Percentiles rank a stretch among this genome's conserved stretches.
phyloP scores from a whole-genome alignment of 2,329 filamentous ascomycete species.

The Stenocarpella maydis region DNA sequence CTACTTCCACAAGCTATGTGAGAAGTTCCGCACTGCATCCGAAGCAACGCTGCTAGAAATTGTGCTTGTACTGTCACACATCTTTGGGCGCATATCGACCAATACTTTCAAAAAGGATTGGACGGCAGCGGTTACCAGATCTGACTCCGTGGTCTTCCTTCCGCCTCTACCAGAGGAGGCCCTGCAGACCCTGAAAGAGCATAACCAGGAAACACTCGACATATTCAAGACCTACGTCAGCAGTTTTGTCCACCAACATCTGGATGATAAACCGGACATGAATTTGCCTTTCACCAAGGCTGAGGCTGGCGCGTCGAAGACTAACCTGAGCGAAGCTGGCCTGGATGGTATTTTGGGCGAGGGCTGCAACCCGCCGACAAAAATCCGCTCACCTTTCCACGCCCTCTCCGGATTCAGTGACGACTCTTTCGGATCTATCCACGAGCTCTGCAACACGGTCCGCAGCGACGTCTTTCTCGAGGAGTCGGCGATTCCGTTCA shows the following conservation, averaged over 20 bases:
- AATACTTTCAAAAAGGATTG: constrained; percentile 54
- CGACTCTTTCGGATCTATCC: constrained; percentile 65
- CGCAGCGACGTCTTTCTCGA: constrained; percentile 78
- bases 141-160: constrained; percentile 72
- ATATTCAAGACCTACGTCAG: constrained; percentile 75
- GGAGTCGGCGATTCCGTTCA: constrained; percentile 74
- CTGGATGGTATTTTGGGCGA: constrained; percentile 35
- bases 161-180: constrained; percentile 68
- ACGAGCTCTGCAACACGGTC: constrained; percentile 71
- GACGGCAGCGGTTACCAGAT: constrained; percentile 59
- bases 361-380: constrained; percentile 45
- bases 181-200: constrained; percentile 60
- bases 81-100: constrained; percentile 70
- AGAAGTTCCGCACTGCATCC: constrained; percentile 59
- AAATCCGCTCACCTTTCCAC: constrained; percentile 72
- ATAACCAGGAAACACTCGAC: constrained; percentile 71
- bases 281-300: constrained; percentile 65
- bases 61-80: constrained; percentile 73
- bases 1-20: constrained; percentile 72
- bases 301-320: constrained; percentile 49
- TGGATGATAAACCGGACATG: constrained; percentile 58
- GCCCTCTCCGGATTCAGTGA: constrained; percentile 75
- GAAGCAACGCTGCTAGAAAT: constrained; percentile 63
- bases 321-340: constrained; percentile 5
- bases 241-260: constrained; percentile 73